Conservation (phyloP, 225 moss, liverwort and hornwort species). For the Physcomitrium patens region DNA sequence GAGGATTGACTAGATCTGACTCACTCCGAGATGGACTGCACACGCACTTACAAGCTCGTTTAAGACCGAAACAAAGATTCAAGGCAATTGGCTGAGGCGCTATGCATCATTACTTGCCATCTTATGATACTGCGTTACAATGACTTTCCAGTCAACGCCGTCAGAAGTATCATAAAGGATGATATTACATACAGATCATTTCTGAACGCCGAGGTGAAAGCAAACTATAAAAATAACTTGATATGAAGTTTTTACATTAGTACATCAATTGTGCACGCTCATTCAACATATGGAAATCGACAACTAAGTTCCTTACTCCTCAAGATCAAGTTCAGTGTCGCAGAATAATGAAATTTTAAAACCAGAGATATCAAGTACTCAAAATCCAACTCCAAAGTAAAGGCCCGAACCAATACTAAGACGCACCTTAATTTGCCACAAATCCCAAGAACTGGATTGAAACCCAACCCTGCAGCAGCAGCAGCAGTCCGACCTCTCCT, state of each 20-base stretch:
- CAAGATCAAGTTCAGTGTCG: neutral
- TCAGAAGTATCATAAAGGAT: too few species aligned
- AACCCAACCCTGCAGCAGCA: conserved; percentile 45
- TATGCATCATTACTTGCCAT: neutral
- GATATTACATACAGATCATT: too few species aligned
- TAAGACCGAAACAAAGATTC: conserved; percentile 10
- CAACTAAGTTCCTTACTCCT: neutral
- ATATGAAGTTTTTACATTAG: neutral
- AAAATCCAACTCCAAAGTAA: conserved; percentile 11
- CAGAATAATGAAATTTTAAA: neutral
- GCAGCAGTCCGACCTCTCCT: conserved; percentile 76
- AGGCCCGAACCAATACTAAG: conserved; percentile 11
- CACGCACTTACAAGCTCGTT: conserved; percentile 31
- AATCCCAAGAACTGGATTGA: conserved; percentile 60
- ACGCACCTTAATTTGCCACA: conserved; percentile 88
- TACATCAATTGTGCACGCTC: conserved; percentile 5
- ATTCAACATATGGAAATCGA: conserved; percentile 1
- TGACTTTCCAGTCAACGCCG: neutral
- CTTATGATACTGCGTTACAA: conserved; percentile 4
- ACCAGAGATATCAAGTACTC: neutral
- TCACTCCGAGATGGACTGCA: conserved; percentile 97
- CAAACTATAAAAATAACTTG: too few species aligned
- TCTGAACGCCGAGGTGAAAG: too few species aligned
- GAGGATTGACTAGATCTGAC: conserved; percentile 88
- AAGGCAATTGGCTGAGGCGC: conserved; percentile 11